Base-by-base conservation (phyloP, 2,329 filamentous ascomycete genomes). In the Aspergillus latus region DNA sequence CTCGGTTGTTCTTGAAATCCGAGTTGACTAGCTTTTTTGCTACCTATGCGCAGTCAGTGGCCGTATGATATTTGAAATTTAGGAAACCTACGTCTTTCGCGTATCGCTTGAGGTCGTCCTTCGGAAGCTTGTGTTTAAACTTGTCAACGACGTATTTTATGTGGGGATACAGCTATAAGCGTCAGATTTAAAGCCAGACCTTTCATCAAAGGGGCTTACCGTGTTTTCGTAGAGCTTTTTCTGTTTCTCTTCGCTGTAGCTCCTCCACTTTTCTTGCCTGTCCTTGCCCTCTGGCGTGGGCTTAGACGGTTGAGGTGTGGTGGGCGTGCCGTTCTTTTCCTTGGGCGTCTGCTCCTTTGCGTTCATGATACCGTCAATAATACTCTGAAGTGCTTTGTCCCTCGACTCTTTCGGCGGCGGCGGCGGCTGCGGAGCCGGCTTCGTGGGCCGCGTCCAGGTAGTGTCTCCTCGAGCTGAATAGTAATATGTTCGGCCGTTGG, bases 201-300 rank as follows among this genome's bases (percentile, higher is more conserved):
- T 9, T 13, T 43, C 2, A 40, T 37, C 4, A 7, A 5, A 21
- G 10, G 15, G 29, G 78, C 89, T 72, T 81, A 95, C 91, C 50
- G 92, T 96, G 69, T 92, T 92, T 73, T 97, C 92, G 67, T 97
- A 97, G 2, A 96, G 81, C 77, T 91, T 96, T 84, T 92, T 95
- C 74, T 94, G 90, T 75, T 97, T 97, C 62, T 97, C 92, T 63
- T 80, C 72, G 53, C 74, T 72, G 57, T 78, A 77, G 50, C 75
- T 80, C 67, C 78, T 81, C 64, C 79, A 80, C 47, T 80, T 80
- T 43, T 80, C 79, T 21, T 75, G 69, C 7, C 67, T 66, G 58
- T 72, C 71, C 58, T 72, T 76, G 60, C 70, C 73, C 34, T 74
- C 74, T 29, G 88, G 83, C 45, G 80, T 80, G 4, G 78, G 74